Base-by-base conservation (phyloP, 371 early-diverging fungal species). In the Rhizoclosmatium hyalinum region DNA sequence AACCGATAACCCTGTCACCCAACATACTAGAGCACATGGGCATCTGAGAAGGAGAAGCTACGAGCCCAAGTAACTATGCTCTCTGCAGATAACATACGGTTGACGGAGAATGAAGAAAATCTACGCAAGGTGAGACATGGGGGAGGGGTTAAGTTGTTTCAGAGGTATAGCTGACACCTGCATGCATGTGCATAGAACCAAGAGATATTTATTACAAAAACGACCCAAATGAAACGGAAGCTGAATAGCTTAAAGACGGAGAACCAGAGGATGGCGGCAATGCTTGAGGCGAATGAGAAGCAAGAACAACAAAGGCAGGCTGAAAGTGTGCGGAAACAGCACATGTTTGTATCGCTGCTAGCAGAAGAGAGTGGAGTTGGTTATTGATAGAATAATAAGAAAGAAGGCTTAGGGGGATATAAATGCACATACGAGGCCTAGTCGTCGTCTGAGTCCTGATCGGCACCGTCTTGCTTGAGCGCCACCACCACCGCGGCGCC, bases 311-410 rank as follows among this genome's bases (percentile, higher is more conserved):
- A 47, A 44, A 17, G 63, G 53, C 56, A 55, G 55, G 64, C 45
- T 32, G 73, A 73, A 56, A 43, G 50, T 17, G 62, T 44, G 46
- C 46, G 73, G 46, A 63, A 65, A 39, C 64, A 73, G 6, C 64
- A 73, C 3, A 56, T 62, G 62, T 73, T 73, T 73, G 60, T 73
- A 53, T 50, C 73, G 46, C 56, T 73, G 21, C 24, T 73, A n/a
- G 66, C 73, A n/a, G 73, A 73, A 45, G 73, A 73, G 66, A 55
- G 73, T 58, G 64, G 21, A 69, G 12, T 19, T n/a, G n/a, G 32
- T 69, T n/a, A 47, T 70, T 50, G 32, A 32, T 32, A 32, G 32
- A 32, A 32, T 32, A 32, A 32, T 32, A 32, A 50, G 50, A 50
- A 50, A 12, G 17, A 17, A 50, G 6, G 17, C 6, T 50, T 50